Conservation (phyloP, 352 stramenopile species). For the Saprolegnia diclina region DNA sequence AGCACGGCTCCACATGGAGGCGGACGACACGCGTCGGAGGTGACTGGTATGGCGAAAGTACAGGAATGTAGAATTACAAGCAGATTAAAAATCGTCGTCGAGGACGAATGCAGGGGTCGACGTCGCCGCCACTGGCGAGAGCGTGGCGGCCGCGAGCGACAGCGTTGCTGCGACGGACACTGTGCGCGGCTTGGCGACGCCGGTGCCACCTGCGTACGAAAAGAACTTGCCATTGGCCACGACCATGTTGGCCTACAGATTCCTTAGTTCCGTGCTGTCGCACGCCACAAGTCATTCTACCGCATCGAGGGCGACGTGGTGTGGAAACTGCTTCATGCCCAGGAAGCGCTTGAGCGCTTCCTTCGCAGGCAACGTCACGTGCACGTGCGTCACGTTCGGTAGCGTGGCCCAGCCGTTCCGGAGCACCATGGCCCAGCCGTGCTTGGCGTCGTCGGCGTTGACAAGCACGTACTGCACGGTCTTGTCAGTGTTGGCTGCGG, state of each 20-base stretch:
- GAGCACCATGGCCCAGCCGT: constrained; percentile 1
- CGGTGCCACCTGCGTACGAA: not conserved
- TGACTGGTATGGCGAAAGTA: not conserved
- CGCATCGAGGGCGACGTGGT: constrained; percentile 10
- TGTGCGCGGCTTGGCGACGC: not conserved
- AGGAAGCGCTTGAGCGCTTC: constrained; percentile 19
- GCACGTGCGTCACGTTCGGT: constrained; percentile 8
- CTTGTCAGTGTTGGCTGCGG: not conserved
- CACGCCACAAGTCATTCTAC: not conserved
- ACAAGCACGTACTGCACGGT: constrained; percentile 19
- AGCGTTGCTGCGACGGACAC: not conserved
- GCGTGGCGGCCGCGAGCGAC: not conserved
- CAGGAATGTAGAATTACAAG: not conserved
- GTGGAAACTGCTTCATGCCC: constrained; percentile 17
- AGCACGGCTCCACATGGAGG: too few species aligned
- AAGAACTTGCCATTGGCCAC: constrained; percentile 12
- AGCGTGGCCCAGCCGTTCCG: not conserved
- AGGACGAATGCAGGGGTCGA: constrained; percentile 2
- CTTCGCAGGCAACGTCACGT: constrained; percentile 4
- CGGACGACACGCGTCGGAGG: too few species aligned
- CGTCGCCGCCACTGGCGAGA: not conserved
- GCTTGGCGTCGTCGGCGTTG: constrained; percentile 11
- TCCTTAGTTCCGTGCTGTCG: not conserved
- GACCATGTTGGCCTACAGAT: constrained; percentile 2
- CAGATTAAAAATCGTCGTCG: constrained; percentile 23